These are phyloP conservation scores for Rhizoclosmatium globosum DNA, from an alignment of 192 early-diverging fungal genomes.

Conservation along the genomic window DNA sequence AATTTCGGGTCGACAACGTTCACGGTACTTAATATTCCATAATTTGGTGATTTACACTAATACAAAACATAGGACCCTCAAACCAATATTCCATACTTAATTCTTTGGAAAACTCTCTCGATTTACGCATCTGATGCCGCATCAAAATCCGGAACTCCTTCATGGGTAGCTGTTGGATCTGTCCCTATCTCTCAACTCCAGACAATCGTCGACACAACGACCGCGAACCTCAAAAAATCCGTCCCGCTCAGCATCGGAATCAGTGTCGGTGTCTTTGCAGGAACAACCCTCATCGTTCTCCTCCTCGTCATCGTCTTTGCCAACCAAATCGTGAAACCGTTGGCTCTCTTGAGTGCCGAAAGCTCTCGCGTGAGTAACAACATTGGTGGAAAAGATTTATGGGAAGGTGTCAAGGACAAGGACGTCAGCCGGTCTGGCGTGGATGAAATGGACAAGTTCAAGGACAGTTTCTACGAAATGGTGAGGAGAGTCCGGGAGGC, in stretches of 20 bases:
- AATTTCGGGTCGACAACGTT: conserved; percentile 12
- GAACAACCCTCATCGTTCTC: conserved; percentile 34
- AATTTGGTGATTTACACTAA: neutral
- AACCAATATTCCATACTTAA: conserved; percentile 32
- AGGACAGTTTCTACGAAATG: too few relatives aligned
- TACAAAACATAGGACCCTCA: conserved; percentile 8
- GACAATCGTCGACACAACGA: conserved; percentile 35
- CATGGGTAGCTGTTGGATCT: conserved; percentile 31
- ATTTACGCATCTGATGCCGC: conserved; percentile 18
- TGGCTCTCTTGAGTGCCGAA: conserved; percentile 31
- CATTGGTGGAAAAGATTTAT: conserved; percentile 21
- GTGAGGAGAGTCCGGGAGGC: too few relatives aligned
- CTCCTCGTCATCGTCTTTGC: conserved; percentile 34
- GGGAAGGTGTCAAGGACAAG: too few relatives aligned
- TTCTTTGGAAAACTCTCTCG: conserved; percentile 39
- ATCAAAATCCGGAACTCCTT: neutral
- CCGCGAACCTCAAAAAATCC: conserved; percentile 26
- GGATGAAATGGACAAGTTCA: too few relatives aligned
- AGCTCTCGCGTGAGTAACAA: conserved; percentile 37
- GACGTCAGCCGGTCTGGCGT: too few relatives aligned
- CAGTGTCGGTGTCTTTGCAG: conserved; percentile 39
- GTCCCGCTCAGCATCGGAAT: conserved; percentile 23
- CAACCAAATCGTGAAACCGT: conserved; percentile 27
- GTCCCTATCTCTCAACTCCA: conserved; percentile 41
- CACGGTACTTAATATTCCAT: neutral